Percentiles rank a stretch among this genome's conserved stretches.
phyloP scores from a whole-genome alignment of 1,284 basidiomycete genomes.

The Tranzscheliella williamsii region DNA sequence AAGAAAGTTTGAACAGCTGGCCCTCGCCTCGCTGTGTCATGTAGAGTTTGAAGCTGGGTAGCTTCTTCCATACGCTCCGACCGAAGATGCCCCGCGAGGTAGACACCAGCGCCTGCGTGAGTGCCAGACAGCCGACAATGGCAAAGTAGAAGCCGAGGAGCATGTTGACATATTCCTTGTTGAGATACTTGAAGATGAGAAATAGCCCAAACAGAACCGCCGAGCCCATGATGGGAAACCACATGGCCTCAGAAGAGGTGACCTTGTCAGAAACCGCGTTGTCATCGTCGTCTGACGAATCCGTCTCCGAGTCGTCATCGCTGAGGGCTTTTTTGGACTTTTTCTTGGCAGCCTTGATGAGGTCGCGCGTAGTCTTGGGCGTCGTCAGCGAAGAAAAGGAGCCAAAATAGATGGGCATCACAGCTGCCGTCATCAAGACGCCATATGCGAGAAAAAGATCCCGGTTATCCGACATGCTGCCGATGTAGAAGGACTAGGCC shows the following conservation, averaged over 20 bases:
- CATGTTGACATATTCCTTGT: slow-evolving; percentile 51
- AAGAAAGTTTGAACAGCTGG: slow-evolving; percentile 45
- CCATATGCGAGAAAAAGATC: slow-evolving; percentile 51
- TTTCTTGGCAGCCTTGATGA: slow-evolving; percentile 35
- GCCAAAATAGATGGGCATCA: slow-evolving; percentile 53
- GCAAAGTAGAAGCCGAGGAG: slow-evolving; percentile 57
- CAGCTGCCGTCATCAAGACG: slow-evolving; percentile 44
- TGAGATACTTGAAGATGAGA: slow-evolving; percentile 56
- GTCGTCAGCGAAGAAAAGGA: slow-evolving; percentile 51
- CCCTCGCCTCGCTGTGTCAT: slow-evolving; percentile 35
- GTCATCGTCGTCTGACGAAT: slow-evolving; percentile 40
- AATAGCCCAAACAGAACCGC: slow-evolving; percentile 52
- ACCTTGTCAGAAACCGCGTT: slow-evolving; percentile 42
- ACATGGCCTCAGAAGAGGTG: slow-evolving; percentile 53
- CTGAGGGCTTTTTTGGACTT: slow-evolving; percentile 5
- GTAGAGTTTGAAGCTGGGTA: slow-evolving; percentile 28
- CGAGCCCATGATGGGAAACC: slow-evolving; percentile 57
- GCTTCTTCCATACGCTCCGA: slow-evolving; percentile 35
- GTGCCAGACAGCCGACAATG: slow-evolving; percentile 47
- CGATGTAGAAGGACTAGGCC: no score
- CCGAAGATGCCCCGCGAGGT: slow-evolving; percentile 15
- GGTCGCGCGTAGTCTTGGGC: slow-evolving; percentile 43
- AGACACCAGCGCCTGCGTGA: slow-evolving; percentile 36
- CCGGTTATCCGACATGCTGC: slow-evolving; percentile 29
- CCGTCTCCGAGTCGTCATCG: slow-evolving; percentile 11